Conservation (phyloP, 768 basidiomycete genomes). For the Clathrus columnatus region DNA sequence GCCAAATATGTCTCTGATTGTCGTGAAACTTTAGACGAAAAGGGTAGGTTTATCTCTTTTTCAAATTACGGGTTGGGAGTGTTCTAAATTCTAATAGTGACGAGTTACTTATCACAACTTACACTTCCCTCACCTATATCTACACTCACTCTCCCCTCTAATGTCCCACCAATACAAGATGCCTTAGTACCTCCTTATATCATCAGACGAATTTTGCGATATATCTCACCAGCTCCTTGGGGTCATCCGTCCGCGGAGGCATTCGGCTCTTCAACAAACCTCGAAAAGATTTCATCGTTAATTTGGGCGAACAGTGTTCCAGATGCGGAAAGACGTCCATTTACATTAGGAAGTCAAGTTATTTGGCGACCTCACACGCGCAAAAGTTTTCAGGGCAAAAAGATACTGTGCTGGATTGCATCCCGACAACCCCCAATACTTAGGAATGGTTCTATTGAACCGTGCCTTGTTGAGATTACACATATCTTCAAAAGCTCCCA, state of each 20-base stretch:
- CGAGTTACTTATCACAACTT: neutral
- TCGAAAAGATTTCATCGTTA: conserved; percentile 33
- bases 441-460: conserved; percentile 6
- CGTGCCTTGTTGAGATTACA: conserved; percentile 26
- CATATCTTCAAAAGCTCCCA: conserved; percentile 11
- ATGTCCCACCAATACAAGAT: conserved; percentile 16
- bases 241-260: conserved; percentile 58
- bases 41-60: conserved; percentile 31
- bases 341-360: conserved; percentile 54
- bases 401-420: conserved; percentile 43
- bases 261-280: conserved; percentile 37
- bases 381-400: conserved; percentile 9
- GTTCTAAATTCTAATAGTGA: conserved; percentile 40
- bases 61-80: conserved; percentile 30
- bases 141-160: conserved; percentile 21
- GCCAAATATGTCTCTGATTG: neutral
- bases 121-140: conserved; percentile 31
- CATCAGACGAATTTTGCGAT: conserved; percentile 47
- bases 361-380: conserved; percentile 43
- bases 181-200: conserved; percentile 12
- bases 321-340: conserved; percentile 22
- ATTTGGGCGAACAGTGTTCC: conserved; percentile 11
- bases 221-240: conserved; percentile 69
- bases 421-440: conserved; percentile 37
- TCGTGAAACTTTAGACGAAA: conserved; percentile 19